Conservation (phyloP, 805 yeast genomes). For the Starmera quercuum region DNA sequence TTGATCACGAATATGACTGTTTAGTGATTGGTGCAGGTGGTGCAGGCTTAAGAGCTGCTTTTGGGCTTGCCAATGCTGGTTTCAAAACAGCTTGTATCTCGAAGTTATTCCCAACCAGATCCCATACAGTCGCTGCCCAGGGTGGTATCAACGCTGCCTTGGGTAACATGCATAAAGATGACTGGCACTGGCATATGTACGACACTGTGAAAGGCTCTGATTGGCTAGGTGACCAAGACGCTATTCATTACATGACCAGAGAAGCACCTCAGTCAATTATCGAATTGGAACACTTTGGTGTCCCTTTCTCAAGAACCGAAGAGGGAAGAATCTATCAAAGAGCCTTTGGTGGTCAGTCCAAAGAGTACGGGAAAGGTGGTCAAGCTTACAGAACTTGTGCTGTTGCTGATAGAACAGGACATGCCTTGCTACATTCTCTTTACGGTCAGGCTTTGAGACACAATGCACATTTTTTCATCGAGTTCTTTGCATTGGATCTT, state of each 20-base stretch:
- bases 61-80: constrained; percentile 95
- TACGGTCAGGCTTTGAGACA: constrained; percentile 96
- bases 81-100: constrained; percentile 96
- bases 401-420: constrained; percentile 99
- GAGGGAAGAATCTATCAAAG: constrained; percentile 97
- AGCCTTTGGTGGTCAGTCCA: constrained; percentile 98
- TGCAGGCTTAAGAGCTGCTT: constrained; percentile 98
- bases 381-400: constrained; percentile 99
- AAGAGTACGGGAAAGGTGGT: constrained; percentile 95
- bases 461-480: constrained; percentile 96
- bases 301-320: constrained; percentile 95
- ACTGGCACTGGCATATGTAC: constrained; percentile 99
- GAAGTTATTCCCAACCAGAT: constrained; percentile 95
- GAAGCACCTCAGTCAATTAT: constrained; percentile 95
- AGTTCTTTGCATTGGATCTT: constrained; percentile 91
- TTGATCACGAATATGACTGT: constrained; percentile 98
- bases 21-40: constrained; percentile 99
- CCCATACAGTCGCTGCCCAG: constrained; percentile 98
- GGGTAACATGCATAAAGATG: constrained; percentile 97
- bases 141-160: constrained; percentile 99
- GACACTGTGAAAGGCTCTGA: constrained; percentile 99
- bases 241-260: constrained; percentile 97
- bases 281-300: constrained; percentile 97
- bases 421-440: constrained; percentile 88
- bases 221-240: constrained; percentile 99